Evolutionary conservation across 129 eudicot species (phyloP), one percentile per base, ranked within the genome.

Genomic region (Tagetes erecta): DNA sequence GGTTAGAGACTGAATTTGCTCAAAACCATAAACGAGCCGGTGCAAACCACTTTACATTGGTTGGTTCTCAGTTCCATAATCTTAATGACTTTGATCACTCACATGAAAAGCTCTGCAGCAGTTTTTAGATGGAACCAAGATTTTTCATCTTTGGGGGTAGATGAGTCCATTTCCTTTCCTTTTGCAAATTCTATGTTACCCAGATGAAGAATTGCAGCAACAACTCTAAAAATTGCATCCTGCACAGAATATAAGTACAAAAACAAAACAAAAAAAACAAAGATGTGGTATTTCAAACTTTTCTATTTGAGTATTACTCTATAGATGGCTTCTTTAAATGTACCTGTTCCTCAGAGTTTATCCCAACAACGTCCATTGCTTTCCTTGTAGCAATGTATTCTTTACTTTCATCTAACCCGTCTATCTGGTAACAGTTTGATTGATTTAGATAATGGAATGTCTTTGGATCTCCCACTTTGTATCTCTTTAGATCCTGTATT

Each of bases 311-410:
- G 27, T 44, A 34, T 77, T 56, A 30, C 38, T 60, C 7, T 30
- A 36, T 64, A 64, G 40, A 31, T 59, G 72, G 75, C 76, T 68
- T 50, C 67, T 57, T 51, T 8, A 67, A 65, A 20, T 8, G 66
- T 82, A 94, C 99, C 97, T 94, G 99, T 80, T 94, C 96, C 53
- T 88, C 87, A 10, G 85, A 67, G 77, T 59, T 86, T 14, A 94
- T 94, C 79, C 99, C 99, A 76, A 94, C 97, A 80, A 92, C 90
- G 80, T 94, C 99, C 99, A 94, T 94, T 53, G 99, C 99, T 79
- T 81, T 83, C 75, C 78, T 89, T 71, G 99, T 94, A 33, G 86
- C 93, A 55, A 42, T 71, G 64, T 94, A 94, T 66, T 94, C 99
- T 82, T 91, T 86, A 13, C 83, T 80, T 74, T 94, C 99, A 83